phyloP scores from a whole-genome alignment of 1,284 basidiomycete genomes.

The Irpex sp. region DNA sequence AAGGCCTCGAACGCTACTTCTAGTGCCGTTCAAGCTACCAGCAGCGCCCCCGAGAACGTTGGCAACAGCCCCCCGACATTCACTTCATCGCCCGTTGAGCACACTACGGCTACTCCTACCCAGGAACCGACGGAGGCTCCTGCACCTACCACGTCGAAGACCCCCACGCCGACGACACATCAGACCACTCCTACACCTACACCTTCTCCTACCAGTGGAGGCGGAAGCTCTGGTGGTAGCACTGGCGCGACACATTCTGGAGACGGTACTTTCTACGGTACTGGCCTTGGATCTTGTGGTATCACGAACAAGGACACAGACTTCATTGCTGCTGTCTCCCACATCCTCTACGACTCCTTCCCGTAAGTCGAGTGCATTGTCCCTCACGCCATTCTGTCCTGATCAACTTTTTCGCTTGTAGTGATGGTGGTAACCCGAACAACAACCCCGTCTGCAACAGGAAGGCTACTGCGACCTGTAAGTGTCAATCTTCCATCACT shows the following conservation, averaged over 20 bases:
- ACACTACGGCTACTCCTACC: slow-evolving; percentile 7
- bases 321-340: slow-evolving; percentile 61
- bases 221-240: slow-evolving; percentile 13
- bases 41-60: slow-evolving; percentile 19
- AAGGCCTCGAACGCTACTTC: slow-evolving; percentile 19
- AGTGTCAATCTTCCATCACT: not conserved
- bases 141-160: slow-evolving; percentile 13
- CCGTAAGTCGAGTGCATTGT: slow-evolving; percentile 41
- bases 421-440: slow-evolving; percentile 34
- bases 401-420: slow-evolving; percentile 15
- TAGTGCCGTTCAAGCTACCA: slow-evolving; percentile 1
- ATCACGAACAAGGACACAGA: slow-evolving; percentile 50
- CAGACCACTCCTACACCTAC: slow-evolving; percentile 13
- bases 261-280: slow-evolving; percentile 56
- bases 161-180: slow-evolving; percentile 9
- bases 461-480: slow-evolving; percentile 34
- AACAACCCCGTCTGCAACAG: slow-evolving; percentile 44
- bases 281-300: slow-evolving; percentile 72
- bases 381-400: not conserved
- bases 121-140: slow-evolving; percentile 1
- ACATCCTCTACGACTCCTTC: slow-evolving; percentile 54
- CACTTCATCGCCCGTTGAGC: slow-evolving; percentile 17
- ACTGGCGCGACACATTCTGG: slow-evolving; percentile 43
- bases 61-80: slow-evolving; percentile 17
- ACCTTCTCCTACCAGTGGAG: slow-evolving; percentile 12